phyloP scores from a whole-genome alignment of 73 alveolate species.

The Paramecium caudatum region DNA sequence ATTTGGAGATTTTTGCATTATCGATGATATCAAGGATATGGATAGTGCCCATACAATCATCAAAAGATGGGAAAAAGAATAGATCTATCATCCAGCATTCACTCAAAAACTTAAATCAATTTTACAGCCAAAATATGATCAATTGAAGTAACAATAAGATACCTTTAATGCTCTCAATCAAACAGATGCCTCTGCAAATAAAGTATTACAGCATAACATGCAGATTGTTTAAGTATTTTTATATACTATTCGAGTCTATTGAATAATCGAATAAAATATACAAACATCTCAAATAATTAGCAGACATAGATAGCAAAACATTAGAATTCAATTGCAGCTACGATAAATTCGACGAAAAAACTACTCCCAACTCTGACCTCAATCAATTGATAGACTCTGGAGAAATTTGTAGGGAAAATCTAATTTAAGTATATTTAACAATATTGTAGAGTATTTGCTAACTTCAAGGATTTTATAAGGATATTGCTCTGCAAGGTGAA shows the following conservation, averaged over 20 bases:
- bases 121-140: constrained; percentile 37
- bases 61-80: constrained; percentile 63
- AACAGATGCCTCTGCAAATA: constrained; percentile 59
- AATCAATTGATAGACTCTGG: not conserved
- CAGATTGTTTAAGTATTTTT: constrained; percentile 25
- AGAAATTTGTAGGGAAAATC: not conserved
- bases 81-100: constrained; percentile 35
- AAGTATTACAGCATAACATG: constrained; percentile 49
- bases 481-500: not conserved
- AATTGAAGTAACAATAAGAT: constrained; percentile 44
- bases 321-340: constrained; percentile 57
- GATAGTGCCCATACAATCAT: constrained; percentile 48
- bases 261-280: constrained; percentile 1
- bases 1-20: not conserved
- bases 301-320: constrained; percentile 21
- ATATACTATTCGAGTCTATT: not conserved
- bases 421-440: not conserved
- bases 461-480: not conserved
- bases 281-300: not conserved
- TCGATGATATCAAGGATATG: constrained; percentile 15
- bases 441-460: not conserved
- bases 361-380: not conserved
- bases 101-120: not conserved
- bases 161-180: constrained; percentile 41
- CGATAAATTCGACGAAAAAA: constrained; percentile 27